Conservation (phyloP, 139 green algal species). For the Closterium sp. region DNA sequence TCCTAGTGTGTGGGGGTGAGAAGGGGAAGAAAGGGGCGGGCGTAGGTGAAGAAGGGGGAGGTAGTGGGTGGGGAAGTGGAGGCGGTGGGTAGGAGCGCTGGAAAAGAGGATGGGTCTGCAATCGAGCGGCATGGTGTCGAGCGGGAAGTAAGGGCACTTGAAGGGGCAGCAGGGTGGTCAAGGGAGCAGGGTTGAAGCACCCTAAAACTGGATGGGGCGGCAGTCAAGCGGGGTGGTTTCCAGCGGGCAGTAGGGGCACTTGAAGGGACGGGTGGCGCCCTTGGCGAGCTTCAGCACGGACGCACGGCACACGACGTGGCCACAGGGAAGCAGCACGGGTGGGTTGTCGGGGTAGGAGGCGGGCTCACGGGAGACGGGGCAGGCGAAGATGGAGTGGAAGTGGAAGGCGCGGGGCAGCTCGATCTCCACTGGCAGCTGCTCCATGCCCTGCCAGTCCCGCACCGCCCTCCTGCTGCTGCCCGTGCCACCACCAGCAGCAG, state of each 20-base stretch:
- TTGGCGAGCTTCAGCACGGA: slow-evolving; percentile 80
- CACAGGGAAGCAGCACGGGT: slow-evolving; percentile 89
- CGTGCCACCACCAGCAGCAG: not conserved
- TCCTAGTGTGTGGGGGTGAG: too few relatives aligned
- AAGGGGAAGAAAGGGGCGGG: too few relatives aligned
- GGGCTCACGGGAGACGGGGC: slow-evolving; percentile 85
- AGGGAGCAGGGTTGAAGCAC: not conserved
- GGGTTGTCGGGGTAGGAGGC: slow-evolving; percentile 74
- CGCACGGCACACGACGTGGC: slow-evolving; percentile 85
- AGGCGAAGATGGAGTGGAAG: slow-evolving; percentile 90
- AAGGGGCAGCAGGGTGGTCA: not conserved
- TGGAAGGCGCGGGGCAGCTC: slow-evolving; percentile 83
- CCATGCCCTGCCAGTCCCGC: slow-evolving; percentile 29
- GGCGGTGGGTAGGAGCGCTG: not conserved
- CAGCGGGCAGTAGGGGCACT: slow-evolving; percentile 94
- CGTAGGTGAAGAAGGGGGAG: not conserved
- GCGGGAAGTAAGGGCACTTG: not conserved
- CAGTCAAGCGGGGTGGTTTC: slow-evolving; percentile 72
- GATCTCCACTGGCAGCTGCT: slow-evolving; percentile 89
- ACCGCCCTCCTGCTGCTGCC: not conserved
- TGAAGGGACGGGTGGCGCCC: slow-evolving; percentile 71
- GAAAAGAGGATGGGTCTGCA: too few relatives aligned
- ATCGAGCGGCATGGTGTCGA: not conserved
- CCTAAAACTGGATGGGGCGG: slow-evolving; percentile 45
- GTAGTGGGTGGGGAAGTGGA: not conserved